These are phyloP conservation scores for Mortierella sp. DNA, from an alignment of 371 early-diverging fungal species.

Conservation along the genomic window DNA sequence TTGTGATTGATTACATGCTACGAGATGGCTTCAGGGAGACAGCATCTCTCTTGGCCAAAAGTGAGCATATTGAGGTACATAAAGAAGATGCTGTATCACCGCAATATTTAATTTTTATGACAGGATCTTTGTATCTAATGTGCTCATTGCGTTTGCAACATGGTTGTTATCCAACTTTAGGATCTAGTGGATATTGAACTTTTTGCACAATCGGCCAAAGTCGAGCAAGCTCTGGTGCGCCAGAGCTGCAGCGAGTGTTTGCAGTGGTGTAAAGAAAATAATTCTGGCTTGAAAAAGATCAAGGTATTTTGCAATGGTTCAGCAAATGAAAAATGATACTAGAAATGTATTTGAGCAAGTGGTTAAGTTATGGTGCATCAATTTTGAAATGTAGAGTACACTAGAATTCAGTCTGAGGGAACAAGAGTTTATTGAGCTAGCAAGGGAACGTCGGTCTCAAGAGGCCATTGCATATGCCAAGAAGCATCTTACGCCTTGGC, in stretches of 20 bases:
- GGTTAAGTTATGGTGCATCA: not conserved
- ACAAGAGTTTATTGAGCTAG: conserved; percentile 94
- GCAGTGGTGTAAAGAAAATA: conserved; percentile 95
- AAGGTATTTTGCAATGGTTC: conserved; percentile 59
- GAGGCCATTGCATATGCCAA: conserved; percentile 90
- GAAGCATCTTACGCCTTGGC: conserved; percentile 84
- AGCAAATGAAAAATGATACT: too few relatives aligned
- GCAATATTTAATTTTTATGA: too few relatives aligned
- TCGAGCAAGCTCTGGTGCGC: conserved; percentile 81
- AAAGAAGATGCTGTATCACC: not conserved
- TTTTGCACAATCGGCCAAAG: conserved; percentile 82
- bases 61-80: conserved; percentile 74
- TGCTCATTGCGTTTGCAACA: not conserved
- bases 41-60: conserved; percentile 77
- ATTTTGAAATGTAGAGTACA: conserved; percentile 71
- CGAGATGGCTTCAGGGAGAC: conserved; percentile 85
- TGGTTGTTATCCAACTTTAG: conserved; percentile 57
- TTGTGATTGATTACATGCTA: conserved; percentile 94
- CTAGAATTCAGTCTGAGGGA: conserved; percentile 94
- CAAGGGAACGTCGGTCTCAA: conserved; percentile 66
- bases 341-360: too few relatives aligned
- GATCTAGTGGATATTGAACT: conserved; percentile 91
- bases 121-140: not conserved
- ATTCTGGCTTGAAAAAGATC: conserved; percentile 84
- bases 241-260: conserved; percentile 89